Base-by-base conservation (phyloP, 257 asterid species). In the Craterostigma plantagineum region DNA sequence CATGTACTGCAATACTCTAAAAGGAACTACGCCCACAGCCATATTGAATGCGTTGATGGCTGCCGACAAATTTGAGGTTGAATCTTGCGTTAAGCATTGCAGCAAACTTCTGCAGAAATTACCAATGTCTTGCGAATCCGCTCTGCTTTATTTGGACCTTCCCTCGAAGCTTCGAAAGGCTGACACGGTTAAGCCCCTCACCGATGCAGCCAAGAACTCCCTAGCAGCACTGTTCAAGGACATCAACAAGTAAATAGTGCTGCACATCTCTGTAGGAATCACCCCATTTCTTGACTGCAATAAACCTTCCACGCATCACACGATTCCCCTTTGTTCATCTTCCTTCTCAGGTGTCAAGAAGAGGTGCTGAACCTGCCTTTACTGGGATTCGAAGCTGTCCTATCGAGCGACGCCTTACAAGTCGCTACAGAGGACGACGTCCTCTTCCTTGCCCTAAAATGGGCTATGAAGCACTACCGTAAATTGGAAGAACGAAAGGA, bases 91-190 rank as follows among this genome's bases (percentile, higher is more conserved):
- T 94, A 72, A 79, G 49, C 63, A 86, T 58, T 81, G 94, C 72
- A 65, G 93, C 60, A 65, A 57, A 45, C 49, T 71, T 44, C 58
- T 86, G 49, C 69, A 64, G 41, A 61, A 58, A 44, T 61, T 62
- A 50, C 90, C 78, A 18, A 86, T 86, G 97, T 77, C 91, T n/a
- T 67, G 78, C 69, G 92, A 76, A 52, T 75, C 93, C 38, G 92
- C 94, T 8, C 62, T 81, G 67, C 93, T 76, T 9, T 86, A 78
- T 61, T 57, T 86, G 85, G 94, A 86, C 57, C 97, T 86, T 72
- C 93, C 94, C 44, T 81, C 62, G 9, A 78, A 63, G 53, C 63
- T 81, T 51, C 56, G 65, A 45, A 76, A 73, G 80, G 77, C 72
- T 4, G 79, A 76, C 52, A 75, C 77, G 11, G 91, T 86, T 69